phyloP scores from a whole-genome alignment of 371 early-diverging fungal species.

The Mucor piriformis region DNA sequence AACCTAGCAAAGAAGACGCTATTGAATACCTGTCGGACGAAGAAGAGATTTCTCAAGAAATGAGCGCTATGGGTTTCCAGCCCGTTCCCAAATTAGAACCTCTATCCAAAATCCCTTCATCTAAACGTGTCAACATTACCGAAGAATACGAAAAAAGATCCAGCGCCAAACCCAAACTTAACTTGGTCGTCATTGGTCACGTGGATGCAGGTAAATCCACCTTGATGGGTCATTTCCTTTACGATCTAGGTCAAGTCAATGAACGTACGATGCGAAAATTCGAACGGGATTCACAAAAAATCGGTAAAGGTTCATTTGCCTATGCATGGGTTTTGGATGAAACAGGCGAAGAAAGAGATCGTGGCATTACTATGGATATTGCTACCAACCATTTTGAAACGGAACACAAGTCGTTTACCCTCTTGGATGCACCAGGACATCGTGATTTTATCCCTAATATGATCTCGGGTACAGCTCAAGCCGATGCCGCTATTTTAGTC shows the following conservation, averaged over 20 bases:
- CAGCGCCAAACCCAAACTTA: slow-evolving; percentile 71
- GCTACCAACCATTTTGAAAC: slow-evolving; percentile 93
- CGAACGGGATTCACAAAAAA: slow-evolving; percentile 90
- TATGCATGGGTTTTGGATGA: slow-evolving; percentile 97
- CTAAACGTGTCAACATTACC: slow-evolving; percentile 69
- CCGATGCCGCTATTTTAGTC: slow-evolving; percentile 96
- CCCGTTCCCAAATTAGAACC: slow-evolving; percentile 30
- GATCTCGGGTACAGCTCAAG: slow-evolving; percentile 98
- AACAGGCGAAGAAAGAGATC: slow-evolving; percentile 87
- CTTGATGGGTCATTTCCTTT: slow-evolving; percentile 96
- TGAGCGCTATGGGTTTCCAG: slow-evolving; percentile 54
- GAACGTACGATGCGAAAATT: slow-evolving; percentile 90
- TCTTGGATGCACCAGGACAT: slow-evolving; percentile 99
- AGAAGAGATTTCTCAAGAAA: slow-evolving; percentile 51
- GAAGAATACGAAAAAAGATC: slow-evolving; percentile 77
- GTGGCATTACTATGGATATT: slow-evolving; percentile 97
- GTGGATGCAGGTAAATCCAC: slow-evolving; percentile 99
- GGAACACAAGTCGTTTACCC: slow-evolving; percentile 72
- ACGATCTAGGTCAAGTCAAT: slow-evolving; percentile 86
- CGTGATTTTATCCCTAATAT: slow-evolving; percentile 99
- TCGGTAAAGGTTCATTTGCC: slow-evolving; percentile 91
- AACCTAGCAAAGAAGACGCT: slow-evolving; percentile 35
- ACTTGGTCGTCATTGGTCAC: slow-evolving; percentile 93
- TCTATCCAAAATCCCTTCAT: slow-evolving; percentile 40
- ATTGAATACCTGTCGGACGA: slow-evolving; percentile 53